phyloP scores from a whole-genome alignment of 2,329 filamentous ascomycete genomes.

The Penicillium sclerotiorum region DNA sequence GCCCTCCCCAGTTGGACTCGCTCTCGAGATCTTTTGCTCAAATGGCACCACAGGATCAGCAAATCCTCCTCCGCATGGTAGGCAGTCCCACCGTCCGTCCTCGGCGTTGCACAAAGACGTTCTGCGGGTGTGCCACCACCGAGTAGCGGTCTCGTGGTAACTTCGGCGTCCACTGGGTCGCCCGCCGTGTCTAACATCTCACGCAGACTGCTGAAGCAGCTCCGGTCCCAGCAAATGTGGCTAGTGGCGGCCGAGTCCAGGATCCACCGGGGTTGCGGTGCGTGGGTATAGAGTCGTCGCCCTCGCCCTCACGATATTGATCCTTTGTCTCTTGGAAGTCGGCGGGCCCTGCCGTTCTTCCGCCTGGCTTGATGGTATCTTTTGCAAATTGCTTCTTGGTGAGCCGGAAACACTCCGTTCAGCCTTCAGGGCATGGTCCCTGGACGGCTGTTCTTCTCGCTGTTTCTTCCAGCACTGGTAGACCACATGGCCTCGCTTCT shows the following conservation, averaged over 20 bases:
- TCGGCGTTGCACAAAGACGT: slow-evolving; percentile 6
- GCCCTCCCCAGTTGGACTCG: slow-evolving; percentile 1
- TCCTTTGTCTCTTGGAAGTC: background rate
- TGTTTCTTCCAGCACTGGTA: slow-evolving; percentile 9
- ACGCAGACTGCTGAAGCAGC: slow-evolving; percentile 10
- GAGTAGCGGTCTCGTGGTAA: slow-evolving; percentile 3
- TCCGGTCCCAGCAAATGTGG: slow-evolving; percentile 8
- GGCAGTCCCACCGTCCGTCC: slow-evolving; percentile 4
- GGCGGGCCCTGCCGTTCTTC: slow-evolving; percentile 8
- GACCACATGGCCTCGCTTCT: slow-evolving; percentile 8
- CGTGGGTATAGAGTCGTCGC: slow-evolving; percentile 11
- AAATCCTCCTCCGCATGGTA: slow-evolving; percentile 2
- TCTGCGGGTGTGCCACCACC: slow-evolving; percentile 3
- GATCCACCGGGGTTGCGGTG: slow-evolving; percentile 9
- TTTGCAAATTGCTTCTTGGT: slow-evolving; percentile 6
- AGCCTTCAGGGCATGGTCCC: slow-evolving; percentile 6
- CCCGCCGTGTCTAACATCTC: slow-evolving; percentile 3
- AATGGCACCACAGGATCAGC: background rate
- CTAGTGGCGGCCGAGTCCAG: slow-evolving; percentile 10
- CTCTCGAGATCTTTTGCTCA: slow-evolving; percentile 1
- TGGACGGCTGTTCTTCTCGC: background rate
- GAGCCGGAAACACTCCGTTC: slow-evolving; percentile 9
- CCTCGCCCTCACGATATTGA: slow-evolving; percentile 2
- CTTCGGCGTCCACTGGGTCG: slow-evolving; percentile 7
- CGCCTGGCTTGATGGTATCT: slow-evolving; percentile 8